Conservation (phyloP, 164 flowering plant species). For the Vitis riparia region DNA sequence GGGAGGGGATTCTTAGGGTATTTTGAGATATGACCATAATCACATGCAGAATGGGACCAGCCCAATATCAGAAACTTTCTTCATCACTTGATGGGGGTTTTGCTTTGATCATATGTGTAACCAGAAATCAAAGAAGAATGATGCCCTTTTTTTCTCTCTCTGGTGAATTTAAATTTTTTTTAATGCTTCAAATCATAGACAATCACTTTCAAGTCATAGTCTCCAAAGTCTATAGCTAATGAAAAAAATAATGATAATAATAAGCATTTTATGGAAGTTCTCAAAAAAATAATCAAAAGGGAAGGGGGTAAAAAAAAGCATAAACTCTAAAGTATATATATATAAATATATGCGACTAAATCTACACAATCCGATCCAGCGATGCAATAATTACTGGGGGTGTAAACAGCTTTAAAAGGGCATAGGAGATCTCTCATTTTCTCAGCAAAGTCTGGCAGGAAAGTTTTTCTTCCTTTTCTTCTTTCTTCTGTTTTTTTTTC, state of each 20-base stretch:
- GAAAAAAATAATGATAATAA: neutral
- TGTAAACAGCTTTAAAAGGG: conserved; percentile 31
- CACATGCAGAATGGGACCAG: conserved; percentile 1
- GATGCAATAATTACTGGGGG: conserved; percentile 44
- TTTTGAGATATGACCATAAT: too few relatives aligned
- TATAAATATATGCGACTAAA: conserved; percentile 16
- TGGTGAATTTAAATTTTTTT: conserved; percentile 5
- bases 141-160: neutral
- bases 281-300: conserved; percentile 13
- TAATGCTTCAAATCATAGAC: conserved; percentile 24
- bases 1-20: too few relatives aligned
- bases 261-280: conserved; percentile 14
- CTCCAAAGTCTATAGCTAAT: conserved; percentile 19
- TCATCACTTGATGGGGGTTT: neutral
- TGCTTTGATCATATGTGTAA: too few relatives aligned
- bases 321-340: conserved; percentile 45
- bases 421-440: conserved; percentile 26
- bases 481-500: too few relatives aligned
- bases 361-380: conserved; percentile 71
- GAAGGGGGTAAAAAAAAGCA: conserved; percentile 14
- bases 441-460: conserved; percentile 6
- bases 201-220: conserved; percentile 38
- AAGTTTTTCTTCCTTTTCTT: neutral
- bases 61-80: neutral
- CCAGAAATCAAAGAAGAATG: too few relatives aligned